These are phyloP conservation scores for Pleurotus tuoliensis DNA, from an alignment of 768 basidiomycete species.

Conservation along the genomic window DNA sequence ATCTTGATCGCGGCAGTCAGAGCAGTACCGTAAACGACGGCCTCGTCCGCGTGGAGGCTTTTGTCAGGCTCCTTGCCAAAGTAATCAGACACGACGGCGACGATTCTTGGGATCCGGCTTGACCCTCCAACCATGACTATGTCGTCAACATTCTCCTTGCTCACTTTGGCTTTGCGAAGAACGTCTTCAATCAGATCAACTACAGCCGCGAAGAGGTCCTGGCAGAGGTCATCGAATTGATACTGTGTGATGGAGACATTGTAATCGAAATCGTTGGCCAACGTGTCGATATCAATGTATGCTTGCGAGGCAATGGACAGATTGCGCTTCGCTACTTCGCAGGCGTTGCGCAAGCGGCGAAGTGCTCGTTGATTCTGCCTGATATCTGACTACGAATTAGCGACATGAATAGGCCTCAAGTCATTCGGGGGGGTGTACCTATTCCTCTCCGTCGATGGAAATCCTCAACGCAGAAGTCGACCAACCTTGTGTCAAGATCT, in stretches of 20 bases:
- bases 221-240: slow-evolving; percentile 61
- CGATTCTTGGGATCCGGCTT: slow-evolving; percentile 99
- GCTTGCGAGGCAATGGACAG: slow-evolving; percentile 66
- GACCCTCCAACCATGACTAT: slow-evolving; percentile 96
- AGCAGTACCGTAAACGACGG: slow-evolving; percentile 98
- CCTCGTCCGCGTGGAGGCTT: slow-evolving; percentile 99
- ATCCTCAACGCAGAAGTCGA: slow-evolving; percentile 93
- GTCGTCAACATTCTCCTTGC: slow-evolving; percentile 28
- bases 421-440: not conserved
- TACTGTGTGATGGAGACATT: slow-evolving; percentile 68
- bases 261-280: slow-evolving; percentile 69
- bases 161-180: slow-evolving; percentile 56
- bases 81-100: slow-evolving; percentile 95
- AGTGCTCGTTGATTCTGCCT: slow-evolving; percentile 59
- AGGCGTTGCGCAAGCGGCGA: slow-evolving; percentile 64
- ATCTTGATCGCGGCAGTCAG: slow-evolving; percentile 98
- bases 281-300: slow-evolving; percentile 50
- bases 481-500: slow-evolving; percentile 40
- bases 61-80: slow-evolving; percentile 99
- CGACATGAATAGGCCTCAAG: not conserved
- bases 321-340: slow-evolving; percentile 69
- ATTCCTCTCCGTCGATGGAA: slow-evolving; percentile 70
- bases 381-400: slow-evolving; percentile 33
- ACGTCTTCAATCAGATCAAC: slow-evolving; percentile 66
- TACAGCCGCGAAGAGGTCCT: slow-evolving; percentile 56